Conservation (phyloP, 768 basidiomycete species). For the Bullera alba region DNA sequence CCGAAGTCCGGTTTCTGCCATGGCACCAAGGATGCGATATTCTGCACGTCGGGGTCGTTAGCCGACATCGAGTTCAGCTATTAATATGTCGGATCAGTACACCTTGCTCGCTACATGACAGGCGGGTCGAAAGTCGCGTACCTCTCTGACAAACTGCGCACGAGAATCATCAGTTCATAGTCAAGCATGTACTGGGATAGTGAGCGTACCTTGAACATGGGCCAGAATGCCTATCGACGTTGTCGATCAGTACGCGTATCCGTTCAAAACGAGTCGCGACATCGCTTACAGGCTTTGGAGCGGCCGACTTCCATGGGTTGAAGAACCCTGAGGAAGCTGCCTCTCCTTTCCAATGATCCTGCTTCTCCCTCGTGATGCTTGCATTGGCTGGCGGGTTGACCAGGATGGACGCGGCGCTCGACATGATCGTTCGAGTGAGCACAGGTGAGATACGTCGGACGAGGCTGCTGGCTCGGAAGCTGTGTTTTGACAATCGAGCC, state of each 20-base stretch:
- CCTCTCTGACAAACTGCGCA: neutral
- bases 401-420: too few species aligned
- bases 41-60: conserved; percentile 8
- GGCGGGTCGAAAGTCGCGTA: too few species aligned
- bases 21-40: conserved; percentile 17
- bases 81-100: too few species aligned
- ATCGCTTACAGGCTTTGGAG: too few species aligned
- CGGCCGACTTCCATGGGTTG: neutral
- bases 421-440: too few species aligned
- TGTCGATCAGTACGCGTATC: neutral
- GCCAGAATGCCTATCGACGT: neutral
- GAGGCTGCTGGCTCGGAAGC: too few species aligned
- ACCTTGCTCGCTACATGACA: too few species aligned
- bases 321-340: neutral
- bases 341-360: neutral
- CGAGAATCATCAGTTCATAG: neutral
- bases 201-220: neutral
- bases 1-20: conserved; percentile 24
- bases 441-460: too few species aligned
- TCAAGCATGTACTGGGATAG: too few species aligned
- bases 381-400: neutral
- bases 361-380: neutral
- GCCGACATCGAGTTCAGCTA: neutral
- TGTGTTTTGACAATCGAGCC: too few species aligned
- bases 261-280: neutral